Evolutionary conservation across 176 grass and related monocot species (phyloP), one percentile per base, ranked within the genome.

Genomic region (Phoenix dactylifera): DNA sequence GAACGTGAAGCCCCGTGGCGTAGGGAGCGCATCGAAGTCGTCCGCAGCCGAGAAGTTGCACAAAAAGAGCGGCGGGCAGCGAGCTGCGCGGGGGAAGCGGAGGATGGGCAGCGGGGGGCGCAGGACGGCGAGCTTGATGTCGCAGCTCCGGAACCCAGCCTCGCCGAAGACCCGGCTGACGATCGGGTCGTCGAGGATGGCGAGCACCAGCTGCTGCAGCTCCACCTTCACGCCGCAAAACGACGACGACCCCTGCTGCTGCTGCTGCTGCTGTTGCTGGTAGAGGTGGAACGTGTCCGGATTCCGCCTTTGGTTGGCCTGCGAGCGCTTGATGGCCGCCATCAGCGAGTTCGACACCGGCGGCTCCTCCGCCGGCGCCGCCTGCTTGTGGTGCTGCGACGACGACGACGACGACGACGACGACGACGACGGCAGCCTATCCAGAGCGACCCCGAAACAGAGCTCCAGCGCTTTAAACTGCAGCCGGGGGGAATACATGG

Each of bases 161-260:
- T 95, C 90, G 22, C 75, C 90, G n/a, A 95, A 95, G 3, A 95
- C 90, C 35, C 90, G 69, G 77, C 90, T 90, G 26, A 95, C 90
- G 10, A 90, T 80, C 15, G 90, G 90, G 61, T 95, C 90, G 63
- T 95, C 90, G 65, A 95, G 60, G 75, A 95, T 82, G 50, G 90
- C 90, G 2, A 95, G 74, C 0, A 90, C 59, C 49, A 95, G 83
- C 29, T 87, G 83, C 60, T 88, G 71, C 24, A 95, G 75, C 74
- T 95, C 91, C 17, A 95, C 86, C 70, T 81, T 90, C 59, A 95
- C 83, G 14, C 71, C 74, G 16, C 68, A 75, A 28, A 71, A 79
- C 7, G 82, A 55, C 5, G 70, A 51, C 3, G 51, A 30, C 59
- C 35, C 35, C 7, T 44, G 35, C 35, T 44, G 35, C 35, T 44